Evolutionary conservation across 2,329 filamentous ascomycete genomes (phyloP).

Genomic region (Metarhizium album): DNA sequence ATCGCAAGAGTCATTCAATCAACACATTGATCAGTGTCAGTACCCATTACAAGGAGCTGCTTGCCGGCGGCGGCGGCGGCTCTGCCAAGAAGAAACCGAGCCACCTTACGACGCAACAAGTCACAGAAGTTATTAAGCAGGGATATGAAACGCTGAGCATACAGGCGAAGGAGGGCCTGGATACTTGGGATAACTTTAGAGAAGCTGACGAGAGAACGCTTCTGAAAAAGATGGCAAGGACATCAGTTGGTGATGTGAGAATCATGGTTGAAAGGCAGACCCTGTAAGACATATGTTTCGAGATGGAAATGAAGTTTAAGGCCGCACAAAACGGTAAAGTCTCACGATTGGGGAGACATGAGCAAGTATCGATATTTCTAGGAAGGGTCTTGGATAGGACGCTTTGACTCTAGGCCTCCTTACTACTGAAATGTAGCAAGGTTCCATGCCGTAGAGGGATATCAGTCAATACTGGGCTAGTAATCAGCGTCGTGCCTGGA

Average conservation of each 20-base stretch:
- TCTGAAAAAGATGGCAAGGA: slow-evolving; percentile 77
- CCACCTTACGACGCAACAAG: slow-evolving; percentile 70
- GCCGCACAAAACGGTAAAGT: neutral
- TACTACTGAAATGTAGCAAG: too few relatives aligned
- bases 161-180: slow-evolving; percentile 75
- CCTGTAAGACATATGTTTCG: neutral
- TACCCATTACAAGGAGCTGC: slow-evolving; percentile 75
- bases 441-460: too few relatives aligned
- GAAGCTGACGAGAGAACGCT: slow-evolving; percentile 77
- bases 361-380: too few relatives aligned
- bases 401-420: too few relatives aligned
- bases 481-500: too few relatives aligned
- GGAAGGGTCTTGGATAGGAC: too few relatives aligned
- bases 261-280: slow-evolving; percentile 33
- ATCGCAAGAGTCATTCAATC: slow-evolving; percentile 58
- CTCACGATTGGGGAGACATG: too few relatives aligned
- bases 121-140: slow-evolving; percentile 86
- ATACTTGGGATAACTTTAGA: slow-evolving; percentile 75
- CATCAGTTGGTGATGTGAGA: slow-evolving; percentile 55
- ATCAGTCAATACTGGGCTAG: too few relatives aligned
- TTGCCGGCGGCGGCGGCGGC: slow-evolving; percentile 46
- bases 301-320: too few relatives aligned
- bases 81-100: slow-evolving; percentile 38
- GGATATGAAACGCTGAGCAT: slow-evolving; percentile 94
- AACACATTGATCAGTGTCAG: slow-evolving; percentile 75